phyloP scores from a whole-genome alignment of 768 basidiomycete species.

The Mycena albidolilacea region DNA sequence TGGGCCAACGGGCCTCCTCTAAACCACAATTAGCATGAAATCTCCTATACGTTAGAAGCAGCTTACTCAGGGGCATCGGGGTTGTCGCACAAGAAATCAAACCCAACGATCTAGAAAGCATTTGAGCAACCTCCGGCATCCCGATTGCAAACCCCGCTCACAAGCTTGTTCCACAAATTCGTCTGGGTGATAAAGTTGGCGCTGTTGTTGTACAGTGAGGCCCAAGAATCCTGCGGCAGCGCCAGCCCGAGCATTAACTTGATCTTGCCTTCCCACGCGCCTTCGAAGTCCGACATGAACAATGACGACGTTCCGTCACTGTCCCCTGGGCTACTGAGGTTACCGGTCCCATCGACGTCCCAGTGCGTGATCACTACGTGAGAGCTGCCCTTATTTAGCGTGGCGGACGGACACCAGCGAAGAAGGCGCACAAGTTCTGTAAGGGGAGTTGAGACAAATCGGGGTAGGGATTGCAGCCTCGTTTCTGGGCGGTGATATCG shows the following conservation, averaged over 20 bases:
- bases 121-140: background rate
- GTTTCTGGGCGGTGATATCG: conserved; percentile 1
- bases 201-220: conserved; percentile 7
- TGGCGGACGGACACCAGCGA: background rate
- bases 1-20: background rate
- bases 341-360: conserved; percentile 8
- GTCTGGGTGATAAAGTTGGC: conserved; percentile 1
- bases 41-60: background rate
- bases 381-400: background rate
- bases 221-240: background rate
- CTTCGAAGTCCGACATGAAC: conserved; percentile 8
- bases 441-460: conserved; percentile 10
- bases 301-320: background rate
- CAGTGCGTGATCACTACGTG: conserved; percentile 11
- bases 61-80: conserved; percentile 1
- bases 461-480: conserved; percentile 9
- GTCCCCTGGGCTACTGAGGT: background rate
- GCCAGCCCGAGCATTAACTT: conserved; percentile 10
- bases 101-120: conserved; percentile 7
- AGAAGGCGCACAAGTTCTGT: conserved; percentile 2
- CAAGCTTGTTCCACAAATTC: conserved; percentile 5
- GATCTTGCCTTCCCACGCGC: conserved; percentile 11
- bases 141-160: background rate
- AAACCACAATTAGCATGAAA: background rate
- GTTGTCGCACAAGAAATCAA: conserved; percentile 12